Percentiles rank a stretch among this genome's conserved stretches.
Conservation (phyloP, 2,329 filamentous ascomycete species). For the Endoconidiophora laricicola region DNA sequence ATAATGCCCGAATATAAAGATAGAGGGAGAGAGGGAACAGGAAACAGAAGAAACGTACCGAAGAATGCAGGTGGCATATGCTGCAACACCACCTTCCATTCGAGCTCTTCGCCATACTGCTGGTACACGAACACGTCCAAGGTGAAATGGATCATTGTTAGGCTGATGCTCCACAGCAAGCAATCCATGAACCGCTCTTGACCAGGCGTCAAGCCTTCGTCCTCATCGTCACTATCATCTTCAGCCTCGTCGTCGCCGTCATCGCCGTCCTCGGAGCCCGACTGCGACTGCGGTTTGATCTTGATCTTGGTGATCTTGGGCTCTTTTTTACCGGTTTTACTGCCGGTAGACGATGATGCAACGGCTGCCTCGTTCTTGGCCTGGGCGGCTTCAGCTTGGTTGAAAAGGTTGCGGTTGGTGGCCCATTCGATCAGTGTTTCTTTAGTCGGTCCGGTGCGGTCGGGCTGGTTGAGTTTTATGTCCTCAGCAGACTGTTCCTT, state of each 20-base stretch:
- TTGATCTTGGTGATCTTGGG: slow-evolving; percentile 9
- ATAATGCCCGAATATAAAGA: not conserved
- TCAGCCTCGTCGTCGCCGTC: slow-evolving; percentile 20
- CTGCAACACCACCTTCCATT: slow-evolving; percentile 37
- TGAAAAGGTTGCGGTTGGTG: slow-evolving; percentile 43
- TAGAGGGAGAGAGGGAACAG: not conserved
- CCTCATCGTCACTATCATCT: slow-evolving; percentile 19
- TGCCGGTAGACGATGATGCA: slow-evolving; percentile 12
- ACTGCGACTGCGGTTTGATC: slow-evolving; percentile 7
- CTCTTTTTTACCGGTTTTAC: slow-evolving; percentile 17
- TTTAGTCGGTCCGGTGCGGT: slow-evolving; percentile 42
- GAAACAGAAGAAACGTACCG: not conserved
- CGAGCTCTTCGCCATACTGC: slow-evolving; percentile 55
- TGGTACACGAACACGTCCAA: slow-evolving; percentile 64
- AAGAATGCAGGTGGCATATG: slow-evolving; percentile 32
- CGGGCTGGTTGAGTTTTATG: slow-evolving; percentile 51
- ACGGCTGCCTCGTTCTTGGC: slow-evolving; percentile 14
- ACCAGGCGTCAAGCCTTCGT: slow-evolving; percentile 23
- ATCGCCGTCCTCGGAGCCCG: slow-evolving; percentile 15
- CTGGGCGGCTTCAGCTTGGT: slow-evolving; percentile 26
- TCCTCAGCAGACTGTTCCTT: slow-evolving; percentile 28
- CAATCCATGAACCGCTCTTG: slow-evolving; percentile 39
- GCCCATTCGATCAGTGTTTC: slow-evolving; percentile 62
- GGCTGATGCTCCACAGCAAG: slow-evolving; percentile 39
- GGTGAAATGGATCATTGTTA: slow-evolving; percentile 60